These are phyloP conservation scores for Mycena metata DNA, from an alignment of 768 basidiomycete species.

Conservation along the genomic window DNA sequence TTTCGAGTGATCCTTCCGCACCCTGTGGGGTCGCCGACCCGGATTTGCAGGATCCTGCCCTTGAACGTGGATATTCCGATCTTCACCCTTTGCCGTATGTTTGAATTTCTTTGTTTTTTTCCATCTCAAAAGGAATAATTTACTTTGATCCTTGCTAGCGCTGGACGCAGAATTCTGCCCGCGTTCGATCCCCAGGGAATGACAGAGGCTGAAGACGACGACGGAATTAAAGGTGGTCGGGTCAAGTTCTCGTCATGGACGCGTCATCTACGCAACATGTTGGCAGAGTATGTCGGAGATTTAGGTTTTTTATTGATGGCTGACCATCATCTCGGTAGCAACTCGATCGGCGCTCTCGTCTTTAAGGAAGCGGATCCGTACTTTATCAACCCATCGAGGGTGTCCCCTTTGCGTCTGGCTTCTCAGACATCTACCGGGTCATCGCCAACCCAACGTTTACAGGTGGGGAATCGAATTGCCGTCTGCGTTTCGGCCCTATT, in stretches of 20 bases:
- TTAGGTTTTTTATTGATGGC: no score
- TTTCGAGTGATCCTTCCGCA: background rate
- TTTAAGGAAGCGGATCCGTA: background rate
- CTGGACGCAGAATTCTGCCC: background rate
- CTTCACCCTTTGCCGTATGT: slow-evolving; percentile 4
- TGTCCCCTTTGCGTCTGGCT: background rate
- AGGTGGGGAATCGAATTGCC: background rate
- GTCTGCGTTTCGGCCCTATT: background rate
- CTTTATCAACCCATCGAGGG: slow-evolving; percentile 8
- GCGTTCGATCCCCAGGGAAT: background rate
- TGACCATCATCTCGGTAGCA: no score
- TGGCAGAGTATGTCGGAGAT: background rate
- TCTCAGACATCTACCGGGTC: background rate
- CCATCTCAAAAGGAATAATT: no score
- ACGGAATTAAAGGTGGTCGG: background rate
- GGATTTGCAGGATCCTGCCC: background rate
- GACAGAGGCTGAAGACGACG: no score
- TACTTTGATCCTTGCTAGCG: no score
- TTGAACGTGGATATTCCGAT: background rate
- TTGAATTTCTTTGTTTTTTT: no score
- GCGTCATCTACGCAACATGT: background rate
- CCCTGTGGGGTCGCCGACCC: background rate
- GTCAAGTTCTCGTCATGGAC: background rate
- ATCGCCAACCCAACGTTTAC: background rate
- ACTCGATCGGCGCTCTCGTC: background rate